Conservation (phyloP, 495 filamentous ascomycete genomes). For the Collariella sp. region DNA sequence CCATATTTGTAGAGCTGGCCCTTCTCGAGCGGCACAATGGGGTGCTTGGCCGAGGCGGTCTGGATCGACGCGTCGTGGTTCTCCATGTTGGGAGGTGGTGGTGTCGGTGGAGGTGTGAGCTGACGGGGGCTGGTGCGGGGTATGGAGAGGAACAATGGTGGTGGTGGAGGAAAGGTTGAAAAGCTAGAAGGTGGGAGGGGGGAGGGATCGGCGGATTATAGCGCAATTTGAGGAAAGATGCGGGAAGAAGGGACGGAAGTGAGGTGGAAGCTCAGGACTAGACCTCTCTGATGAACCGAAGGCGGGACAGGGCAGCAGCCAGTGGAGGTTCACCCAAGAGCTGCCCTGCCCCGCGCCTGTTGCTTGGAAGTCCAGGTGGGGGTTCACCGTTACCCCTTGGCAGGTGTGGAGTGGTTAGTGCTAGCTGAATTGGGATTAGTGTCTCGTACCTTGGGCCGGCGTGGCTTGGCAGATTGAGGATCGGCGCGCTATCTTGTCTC, state of each 20-base stretch:
- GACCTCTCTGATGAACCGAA: too few species aligned
- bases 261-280: too few species aligned
- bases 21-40: slow-evolving; percentile 52
- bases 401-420: not conserved
- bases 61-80: slow-evolving; percentile 38
- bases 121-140: not conserved
- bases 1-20: slow-evolving; percentile 79
- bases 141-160: not conserved
- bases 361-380: not conserved
- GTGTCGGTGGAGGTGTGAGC: not conserved
- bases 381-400: not conserved
- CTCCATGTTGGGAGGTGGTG: slow-evolving; percentile 4
- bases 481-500: too few species aligned
- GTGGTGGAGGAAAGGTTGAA: not conserved
- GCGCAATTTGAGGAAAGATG: too few species aligned
- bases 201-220: too few species aligned
- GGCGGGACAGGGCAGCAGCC: too few species aligned
- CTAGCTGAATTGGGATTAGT: not conserved
- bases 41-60: slow-evolving; percentile 56
- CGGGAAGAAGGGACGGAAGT: too few species aligned
- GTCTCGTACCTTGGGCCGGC: not conserved
- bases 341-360: too few species aligned
- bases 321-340: too few species aligned
- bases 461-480: not conserved
- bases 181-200: too few species aligned